A percentile compares a stretch with the other conserved stretches of the same genome.
phyloP scores from a whole-genome alignment of 2,329 filamentous ascomycete genomes.

The Sporothrix luriei region DNA sequence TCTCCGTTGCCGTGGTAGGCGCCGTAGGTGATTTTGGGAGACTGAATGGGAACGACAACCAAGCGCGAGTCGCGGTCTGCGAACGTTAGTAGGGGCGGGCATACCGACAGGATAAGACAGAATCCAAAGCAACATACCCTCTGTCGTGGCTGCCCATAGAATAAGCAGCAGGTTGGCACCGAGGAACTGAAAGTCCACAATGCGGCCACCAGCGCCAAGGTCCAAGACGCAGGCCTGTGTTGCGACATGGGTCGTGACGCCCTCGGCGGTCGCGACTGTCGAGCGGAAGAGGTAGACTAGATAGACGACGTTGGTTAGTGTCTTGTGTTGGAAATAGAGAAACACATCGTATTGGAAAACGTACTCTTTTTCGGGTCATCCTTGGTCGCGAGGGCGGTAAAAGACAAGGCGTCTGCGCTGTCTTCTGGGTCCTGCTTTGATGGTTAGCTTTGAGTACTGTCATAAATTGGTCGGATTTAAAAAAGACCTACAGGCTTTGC shows the following conservation, averaged over 20 bases:
- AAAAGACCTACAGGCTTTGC: conserved; percentile 40
- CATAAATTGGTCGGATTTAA: too few relatives aligned
- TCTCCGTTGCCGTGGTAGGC: conserved; percentile 21
- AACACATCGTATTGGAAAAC: neutral
- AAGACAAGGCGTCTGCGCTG: conserved; percentile 43
- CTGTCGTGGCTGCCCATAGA: conserved; percentile 52
- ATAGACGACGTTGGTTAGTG: neutral
- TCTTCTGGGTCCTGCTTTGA: conserved; percentile 39
- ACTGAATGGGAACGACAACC: conserved; percentile 31
- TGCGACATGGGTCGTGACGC: conserved; percentile 55
- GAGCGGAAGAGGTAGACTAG: conserved; percentile 62
- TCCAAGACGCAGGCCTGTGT: conserved; percentile 48
- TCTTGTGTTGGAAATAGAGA: too few relatives aligned
- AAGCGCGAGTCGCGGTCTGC: conserved; percentile 31
- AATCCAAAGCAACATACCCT: neutral
- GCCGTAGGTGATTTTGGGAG: conserved; percentile 19
- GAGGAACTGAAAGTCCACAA: conserved; percentile 69
- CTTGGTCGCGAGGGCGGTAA: conserved; percentile 40
- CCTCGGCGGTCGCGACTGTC: conserved; percentile 57
- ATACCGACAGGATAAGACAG: neutral
- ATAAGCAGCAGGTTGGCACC: conserved; percentile 63
- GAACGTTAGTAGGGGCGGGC: neutral
- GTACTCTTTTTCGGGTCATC: conserved; percentile 46
- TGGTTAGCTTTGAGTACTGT: neutral
- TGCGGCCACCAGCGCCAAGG: conserved; percentile 46